A percentile compares a stretch with the other conserved stretches of the same genome.
These are phyloP conservation scores for Nigrograna mackinnonii DNA, from an alignment of 2,329 filamentous ascomycete genomes.

Conservation along the genomic window DNA sequence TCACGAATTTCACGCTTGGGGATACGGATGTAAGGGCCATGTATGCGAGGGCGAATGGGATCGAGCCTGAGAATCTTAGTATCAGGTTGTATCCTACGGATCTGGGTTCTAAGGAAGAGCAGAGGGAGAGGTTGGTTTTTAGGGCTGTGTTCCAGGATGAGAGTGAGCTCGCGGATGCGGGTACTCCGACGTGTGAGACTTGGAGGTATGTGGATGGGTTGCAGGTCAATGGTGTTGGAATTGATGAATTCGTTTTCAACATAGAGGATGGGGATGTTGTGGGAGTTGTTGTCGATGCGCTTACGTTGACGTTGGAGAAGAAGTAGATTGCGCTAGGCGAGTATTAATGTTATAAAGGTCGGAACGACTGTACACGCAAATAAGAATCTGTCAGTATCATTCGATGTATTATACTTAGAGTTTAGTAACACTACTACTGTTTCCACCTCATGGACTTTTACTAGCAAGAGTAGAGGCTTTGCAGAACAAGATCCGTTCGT, in stretches of 20 bases:
- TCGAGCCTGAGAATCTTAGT: slow-evolving; percentile 7
- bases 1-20: slow-evolving; percentile 1
- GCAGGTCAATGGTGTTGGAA: slow-evolving; percentile 1
- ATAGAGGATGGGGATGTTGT: slow-evolving; percentile 3
- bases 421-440: no score
- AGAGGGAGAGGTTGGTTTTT: slow-evolving; percentile 1
- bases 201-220: slow-evolving; percentile 10
- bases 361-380: no score
- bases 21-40: slow-evolving; percentile 3
- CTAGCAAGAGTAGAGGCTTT: no score
- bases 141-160: slow-evolving; percentile 10
- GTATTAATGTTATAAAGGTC: no score
- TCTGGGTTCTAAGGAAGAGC: neutral
- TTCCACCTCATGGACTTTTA: no score
- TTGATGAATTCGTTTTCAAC: slow-evolving; percentile 13
- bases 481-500: no score
- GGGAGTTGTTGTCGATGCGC: slow-evolving; percentile 4
- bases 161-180: slow-evolving; percentile 7
- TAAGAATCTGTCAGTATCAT: no score
- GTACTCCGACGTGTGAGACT: slow-evolving; percentile 13
- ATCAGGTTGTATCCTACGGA: slow-evolving; percentile 10
- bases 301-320: slow-evolving; percentile 4
- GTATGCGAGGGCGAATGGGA: slow-evolving; percentile 4
- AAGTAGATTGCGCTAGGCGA: no score
- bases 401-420: no score